phyloP scores from a whole-genome alignment of 2,329 filamentous ascomycete genomes.

The Bipolaris cookei region DNA sequence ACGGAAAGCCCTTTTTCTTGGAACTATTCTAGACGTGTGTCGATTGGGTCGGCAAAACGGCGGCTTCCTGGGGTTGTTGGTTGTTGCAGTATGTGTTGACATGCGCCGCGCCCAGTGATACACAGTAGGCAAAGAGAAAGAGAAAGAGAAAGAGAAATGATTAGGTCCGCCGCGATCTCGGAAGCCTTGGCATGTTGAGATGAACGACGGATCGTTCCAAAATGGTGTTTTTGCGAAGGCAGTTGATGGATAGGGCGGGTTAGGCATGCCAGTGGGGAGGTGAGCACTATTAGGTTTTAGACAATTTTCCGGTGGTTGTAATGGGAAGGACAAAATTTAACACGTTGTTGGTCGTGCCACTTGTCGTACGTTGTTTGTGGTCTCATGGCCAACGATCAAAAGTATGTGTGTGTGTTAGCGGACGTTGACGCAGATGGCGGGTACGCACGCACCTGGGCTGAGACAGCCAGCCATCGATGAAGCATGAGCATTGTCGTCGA shows the following conservation, averaged over 20 bases:
- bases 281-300: neutral
- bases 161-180: no score
- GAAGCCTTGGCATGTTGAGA: no score
- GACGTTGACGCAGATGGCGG: slow-evolving; percentile 10
- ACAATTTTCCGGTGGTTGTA: slow-evolving; percentile 6
- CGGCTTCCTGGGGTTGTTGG: neutral
- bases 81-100: no score
- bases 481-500: slow-evolving; percentile 13
- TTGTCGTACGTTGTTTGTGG: slow-evolving; percentile 13
- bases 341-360: slow-evolving; percentile 5
- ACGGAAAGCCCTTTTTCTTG: neutral
- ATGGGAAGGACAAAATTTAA: neutral
- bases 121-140: no score
- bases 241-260: no score
- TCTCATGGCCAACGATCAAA: neutral
- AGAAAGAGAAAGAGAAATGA: no score
- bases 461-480: slow-evolving; percentile 3
- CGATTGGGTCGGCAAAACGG: neutral
- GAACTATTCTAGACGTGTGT: neutral
- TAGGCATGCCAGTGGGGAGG: neutral
- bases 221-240: no score
- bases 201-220: no score
- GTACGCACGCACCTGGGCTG: slow-evolving; percentile 14
- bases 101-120: no score
- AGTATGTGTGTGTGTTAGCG: neutral